phyloP scores from a whole-genome alignment of 768 basidiomycete genomes.

The Floccularia luteovirens region DNA sequence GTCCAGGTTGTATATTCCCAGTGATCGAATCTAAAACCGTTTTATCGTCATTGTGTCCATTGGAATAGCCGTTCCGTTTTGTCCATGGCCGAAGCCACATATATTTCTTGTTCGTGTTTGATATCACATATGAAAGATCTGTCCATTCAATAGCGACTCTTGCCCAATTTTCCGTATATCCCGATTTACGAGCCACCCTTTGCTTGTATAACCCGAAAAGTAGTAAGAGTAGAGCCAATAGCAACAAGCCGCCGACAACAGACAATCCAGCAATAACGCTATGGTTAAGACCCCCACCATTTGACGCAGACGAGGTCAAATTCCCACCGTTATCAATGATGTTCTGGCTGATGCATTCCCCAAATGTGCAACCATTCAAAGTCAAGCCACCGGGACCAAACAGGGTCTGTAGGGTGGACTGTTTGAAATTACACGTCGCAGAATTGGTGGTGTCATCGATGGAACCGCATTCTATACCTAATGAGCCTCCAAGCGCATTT shows the following conservation, averaged over 20 bases:
- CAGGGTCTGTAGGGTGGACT: constrained; percentile 51
- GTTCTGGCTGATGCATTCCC: constrained; percentile 82
- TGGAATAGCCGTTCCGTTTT: constrained; percentile 8
- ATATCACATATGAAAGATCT: constrained; percentile 59
- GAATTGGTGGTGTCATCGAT: constrained; percentile 30
- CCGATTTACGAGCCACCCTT: constrained; percentile 46
- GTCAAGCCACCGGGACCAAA: constrained; percentile 74
- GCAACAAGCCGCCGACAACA: constrained; percentile 65
- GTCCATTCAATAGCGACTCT: constrained; percentile 67
- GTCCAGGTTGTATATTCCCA: constrained; percentile 69
- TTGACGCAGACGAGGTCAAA: constrained; percentile 19
- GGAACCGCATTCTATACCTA: constrained; percentile 62
- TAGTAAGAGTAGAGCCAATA: constrained; percentile 51
- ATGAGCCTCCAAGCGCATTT: constrained; percentile 52
- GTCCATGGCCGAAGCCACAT: constrained; percentile 7
- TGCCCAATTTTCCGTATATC: constrained; percentile 26
- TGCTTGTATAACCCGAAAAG: constrained; percentile 56
- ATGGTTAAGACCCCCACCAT: constrained; percentile 44
- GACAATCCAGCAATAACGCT: constrained; percentile 91
- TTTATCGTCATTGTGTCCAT: constrained; percentile 37
- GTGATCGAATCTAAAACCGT: constrained; percentile 62
- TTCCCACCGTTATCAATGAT: constrained; percentile 55
- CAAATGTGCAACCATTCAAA: constrained; percentile 70
- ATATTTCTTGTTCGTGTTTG: constrained; percentile 13
- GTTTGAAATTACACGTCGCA: constrained; percentile 71